phyloP scores from a whole-genome alignment of 208 protist species.

The Acanthamoeba triangularis region DNA sequence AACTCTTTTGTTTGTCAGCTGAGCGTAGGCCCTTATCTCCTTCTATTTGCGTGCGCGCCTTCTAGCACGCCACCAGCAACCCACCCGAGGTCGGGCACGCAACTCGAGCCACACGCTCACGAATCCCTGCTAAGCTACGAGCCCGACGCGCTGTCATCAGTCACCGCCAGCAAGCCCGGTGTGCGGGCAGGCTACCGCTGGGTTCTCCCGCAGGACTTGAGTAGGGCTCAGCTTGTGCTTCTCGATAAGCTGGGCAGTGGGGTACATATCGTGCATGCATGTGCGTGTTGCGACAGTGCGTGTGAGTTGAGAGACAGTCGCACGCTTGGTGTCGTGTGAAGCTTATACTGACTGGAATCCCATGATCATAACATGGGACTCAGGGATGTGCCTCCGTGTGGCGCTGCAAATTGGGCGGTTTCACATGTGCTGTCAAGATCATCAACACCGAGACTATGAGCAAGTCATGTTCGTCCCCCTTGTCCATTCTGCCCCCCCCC shows the following conservation, averaged over 20 bases:
- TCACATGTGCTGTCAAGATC: slow-evolving; percentile 58
- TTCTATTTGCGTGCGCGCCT: no score
- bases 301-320: no score
- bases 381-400: slow-evolving; percentile 55
- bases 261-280: not conserved
- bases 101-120: not conserved
- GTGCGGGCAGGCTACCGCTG: not conserved
- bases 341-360: not conserved
- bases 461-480: slow-evolving; percentile 8
- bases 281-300: no score
- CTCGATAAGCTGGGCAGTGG: slow-evolving; percentile 52
- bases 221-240: slow-evolving; percentile 15
- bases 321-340: no score
- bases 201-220: slow-evolving; percentile 30
- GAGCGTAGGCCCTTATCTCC: no score
- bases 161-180: not conserved
- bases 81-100: no score
- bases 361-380: no score
- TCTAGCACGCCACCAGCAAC: no score
- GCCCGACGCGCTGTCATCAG: not conserved
- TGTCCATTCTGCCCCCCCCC: no score
- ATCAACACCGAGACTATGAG: slow-evolving; percentile 52
- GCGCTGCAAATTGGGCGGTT: slow-evolving; percentile 56
- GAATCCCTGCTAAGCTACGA: slow-evolving; percentile 25
- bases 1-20: no score